Percentiles rank a stretch among this genome's conserved stretches.
Evolutionary conservation across 78 protist species (phyloP).

Genomic region (Salpingoeca rosetta): DNA sequence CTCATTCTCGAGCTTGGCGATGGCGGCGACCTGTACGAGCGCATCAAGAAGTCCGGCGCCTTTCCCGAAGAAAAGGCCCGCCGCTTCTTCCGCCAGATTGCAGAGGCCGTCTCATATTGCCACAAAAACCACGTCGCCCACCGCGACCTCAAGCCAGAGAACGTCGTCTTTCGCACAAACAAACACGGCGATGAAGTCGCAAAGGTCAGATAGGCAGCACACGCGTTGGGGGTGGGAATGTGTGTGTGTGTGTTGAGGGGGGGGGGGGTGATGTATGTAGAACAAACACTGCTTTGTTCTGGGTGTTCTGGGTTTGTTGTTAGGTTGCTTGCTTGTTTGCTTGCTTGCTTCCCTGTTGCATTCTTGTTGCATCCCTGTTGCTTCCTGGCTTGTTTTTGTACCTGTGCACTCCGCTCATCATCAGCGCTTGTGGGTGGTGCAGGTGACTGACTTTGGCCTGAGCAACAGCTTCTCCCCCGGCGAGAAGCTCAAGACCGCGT

Average conservation of each 20-base stretch:
- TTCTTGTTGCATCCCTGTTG: not conserved
- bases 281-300: too few relatives aligned
- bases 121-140: constrained; percentile 24
- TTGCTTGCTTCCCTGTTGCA: too few relatives aligned
- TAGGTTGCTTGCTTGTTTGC: too few relatives aligned
- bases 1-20: constrained; percentile 42
- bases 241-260: too few relatives aligned
- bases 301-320: not conserved
- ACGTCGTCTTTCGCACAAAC: not conserved
- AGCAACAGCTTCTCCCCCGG: constrained; percentile 16
- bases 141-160: constrained; percentile 42
- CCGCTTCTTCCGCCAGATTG: constrained; percentile 35
- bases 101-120: constrained; percentile 44
- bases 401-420: not conserved
- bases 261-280: too few relatives aligned
- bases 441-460: constrained; percentile 52
- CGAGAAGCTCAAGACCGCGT: constrained; percentile 20
- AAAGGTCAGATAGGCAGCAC: too few relatives aligned
- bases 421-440: too few relatives aligned
- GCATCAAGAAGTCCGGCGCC: constrained; percentile 4
- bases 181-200: not conserved
- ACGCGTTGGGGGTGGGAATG: too few relatives aligned
- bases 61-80: constrained; percentile 44
- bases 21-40: constrained; percentile 48
- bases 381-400: too few relatives aligned